phyloP scores from a whole-genome alignment of 768 basidiomycete genomes.

The Nidularia pulvinata region DNA sequence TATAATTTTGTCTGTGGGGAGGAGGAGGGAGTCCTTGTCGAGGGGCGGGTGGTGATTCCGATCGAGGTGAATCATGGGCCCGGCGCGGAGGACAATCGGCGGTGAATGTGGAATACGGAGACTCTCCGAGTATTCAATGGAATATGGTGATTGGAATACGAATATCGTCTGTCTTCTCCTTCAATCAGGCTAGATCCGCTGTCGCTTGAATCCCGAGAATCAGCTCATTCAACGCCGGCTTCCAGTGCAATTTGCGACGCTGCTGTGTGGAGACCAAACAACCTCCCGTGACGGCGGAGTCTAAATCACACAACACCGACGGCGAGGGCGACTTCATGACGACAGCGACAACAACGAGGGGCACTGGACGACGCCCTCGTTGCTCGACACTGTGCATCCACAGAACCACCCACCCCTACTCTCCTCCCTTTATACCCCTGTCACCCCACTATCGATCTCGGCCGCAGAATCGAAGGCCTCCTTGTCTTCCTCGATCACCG shows the following conservation, averaged over 20 bases:
- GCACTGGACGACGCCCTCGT: background rate
- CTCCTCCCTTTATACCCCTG: background rate
- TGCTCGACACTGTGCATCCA: background rate
- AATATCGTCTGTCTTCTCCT: too few relatives aligned
- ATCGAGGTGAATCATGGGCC: conserved; percentile 53
- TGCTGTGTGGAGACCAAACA: background rate
- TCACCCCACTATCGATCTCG: background rate
- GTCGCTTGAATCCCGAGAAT: background rate
- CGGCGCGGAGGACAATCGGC: background rate
- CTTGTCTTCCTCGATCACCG: background rate
- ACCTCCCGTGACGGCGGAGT: background rate
- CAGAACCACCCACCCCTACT: background rate
- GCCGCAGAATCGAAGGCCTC: background rate
- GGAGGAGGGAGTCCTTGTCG: background rate
- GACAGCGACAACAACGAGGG: background rate
- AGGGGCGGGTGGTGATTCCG: conserved; percentile 33
- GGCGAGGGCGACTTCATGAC: background rate
- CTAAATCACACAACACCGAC: background rate
- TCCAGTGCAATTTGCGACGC: background rate
- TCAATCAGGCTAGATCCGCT: background rate
- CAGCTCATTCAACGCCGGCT: background rate
- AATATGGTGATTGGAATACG: too few relatives aligned
- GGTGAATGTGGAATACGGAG: background rate
- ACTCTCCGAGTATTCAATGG: background rate
- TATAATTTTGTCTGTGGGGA: background rate